Base-by-base conservation (phyloP, 169 alveolate genomes). In the Plasmodium malariae region DNA sequence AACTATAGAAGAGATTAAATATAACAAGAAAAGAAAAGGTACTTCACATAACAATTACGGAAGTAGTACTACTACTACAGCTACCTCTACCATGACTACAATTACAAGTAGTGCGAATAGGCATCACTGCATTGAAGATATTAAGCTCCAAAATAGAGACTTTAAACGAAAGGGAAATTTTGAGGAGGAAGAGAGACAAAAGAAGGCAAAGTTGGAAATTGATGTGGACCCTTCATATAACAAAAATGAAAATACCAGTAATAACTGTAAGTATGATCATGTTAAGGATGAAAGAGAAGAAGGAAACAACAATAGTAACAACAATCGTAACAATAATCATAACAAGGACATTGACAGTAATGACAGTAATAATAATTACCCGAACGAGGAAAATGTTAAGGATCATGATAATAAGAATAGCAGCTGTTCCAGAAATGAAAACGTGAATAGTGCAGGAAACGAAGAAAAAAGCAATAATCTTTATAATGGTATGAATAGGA, bases 91-190 rank as follows among this genome's bases (percentile, higher is more conserved):
- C 14, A 51, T 69, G 69, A 9, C 36, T 21, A 54, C 26, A 2
- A 62, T 45, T 4, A 37, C 7, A 6, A 43, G 36, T 30, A 26
- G 30, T 54, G 32, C 28, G 11, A 68, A 55, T 17, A 55, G 32
- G 32, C 28, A 26, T 0, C 63, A 3, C 19, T 49, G 88, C 43
- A 21, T 87, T 0, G 87, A 74, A 21, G 92, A 87, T 21, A 36
- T 74, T 0, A 87, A 73, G 32, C 40, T 69, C 26, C 34, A 21
- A 48, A 87, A 74, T 43, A 65, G 83, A 26, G 74, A 65, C 30
- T 32, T 74, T 28, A 74, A 73, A 34, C 32, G 88, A n/a, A 87
- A 70, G 36, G 72, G 62, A 2, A 30, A 51, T 67, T 83, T 45
- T 49, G 54, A 17, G 9, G 85, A 49, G 0, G 85, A 67, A 67